Conservation (phyloP, 2,329 filamentous ascomycete genomes). For the Penicillium rolfsii region DNA sequence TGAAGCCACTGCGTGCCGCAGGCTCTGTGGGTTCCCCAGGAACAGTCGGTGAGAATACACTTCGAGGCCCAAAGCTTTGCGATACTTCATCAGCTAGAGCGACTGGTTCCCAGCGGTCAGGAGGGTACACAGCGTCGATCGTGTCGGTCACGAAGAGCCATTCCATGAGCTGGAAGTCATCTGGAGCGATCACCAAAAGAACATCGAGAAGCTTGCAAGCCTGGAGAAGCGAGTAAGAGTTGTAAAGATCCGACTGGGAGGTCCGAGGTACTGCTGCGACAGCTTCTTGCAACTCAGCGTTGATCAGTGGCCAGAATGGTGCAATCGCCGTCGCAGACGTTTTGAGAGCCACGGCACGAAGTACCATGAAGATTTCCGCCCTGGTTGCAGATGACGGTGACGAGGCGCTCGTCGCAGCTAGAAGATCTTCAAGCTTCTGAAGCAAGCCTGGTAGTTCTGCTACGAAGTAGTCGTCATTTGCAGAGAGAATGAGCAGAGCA, state of each 20-base stretch:
- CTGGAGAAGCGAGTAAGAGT: conserved; percentile 76
- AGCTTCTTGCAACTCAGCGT: conserved; percentile 78
- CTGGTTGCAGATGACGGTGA: conserved; percentile 89
- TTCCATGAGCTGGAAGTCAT: conserved; percentile 97
- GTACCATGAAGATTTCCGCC: conserved; percentile 85
- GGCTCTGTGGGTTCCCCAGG: conserved; percentile 36
- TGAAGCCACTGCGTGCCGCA: conserved; percentile 31
- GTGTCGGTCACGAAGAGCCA: conserved; percentile 98
- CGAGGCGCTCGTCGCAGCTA: conserved; percentile 80
- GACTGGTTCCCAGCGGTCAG: conserved; percentile 67
- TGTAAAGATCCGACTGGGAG: conserved; percentile 75
- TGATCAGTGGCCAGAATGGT: conserved; percentile 86
- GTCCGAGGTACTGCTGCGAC: conserved; percentile 73
- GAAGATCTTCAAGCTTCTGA: conserved; percentile 83
- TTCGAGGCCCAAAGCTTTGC: conserved; percentile 66
- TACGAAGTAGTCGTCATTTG: conserved; percentile 77
- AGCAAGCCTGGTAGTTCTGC: conserved; percentile 72
- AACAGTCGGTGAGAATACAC: conserved; percentile 30
- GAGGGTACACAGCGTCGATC: conserved; percentile 89
- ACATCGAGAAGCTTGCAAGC: conserved; percentile 92
- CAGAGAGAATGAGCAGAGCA: conserved; percentile 76
- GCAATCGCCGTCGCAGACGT: conserved; percentile 79
- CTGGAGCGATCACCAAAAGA: conserved; percentile 81
- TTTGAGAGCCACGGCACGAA: conserved; percentile 79
- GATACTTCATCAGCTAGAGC: conserved; percentile 84